Conservation (phyloP, 2,329 filamentous ascomycete genomes). For the Trichoderma guizhouense region DNA sequence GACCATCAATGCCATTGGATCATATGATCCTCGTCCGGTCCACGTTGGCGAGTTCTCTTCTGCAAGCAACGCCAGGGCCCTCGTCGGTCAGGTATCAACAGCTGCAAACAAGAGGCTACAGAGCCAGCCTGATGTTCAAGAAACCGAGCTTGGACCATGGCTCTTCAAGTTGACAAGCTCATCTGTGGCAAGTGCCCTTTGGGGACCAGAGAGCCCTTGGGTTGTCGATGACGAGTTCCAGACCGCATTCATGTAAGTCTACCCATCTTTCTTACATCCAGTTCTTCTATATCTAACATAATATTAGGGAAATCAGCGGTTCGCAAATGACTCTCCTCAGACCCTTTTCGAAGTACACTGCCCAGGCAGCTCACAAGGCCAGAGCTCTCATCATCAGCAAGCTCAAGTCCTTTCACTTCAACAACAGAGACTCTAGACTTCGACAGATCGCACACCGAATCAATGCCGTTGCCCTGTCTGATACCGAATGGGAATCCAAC, state of each 20-base stretch:
- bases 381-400: slow-evolving; percentile 26
- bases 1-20: slow-evolving; percentile 26
- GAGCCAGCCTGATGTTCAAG: slow-evolving; percentile 21
- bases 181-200: slow-evolving; percentile 32
- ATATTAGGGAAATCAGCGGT: slow-evolving; percentile 28
- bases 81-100: slow-evolving; percentile 25
- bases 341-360: slow-evolving; percentile 28
- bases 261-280: neutral
- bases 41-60: slow-evolving; percentile 30
- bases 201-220: slow-evolving; percentile 32
- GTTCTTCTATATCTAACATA: slow-evolving; percentile 14
- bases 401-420: slow-evolving; percentile 27
- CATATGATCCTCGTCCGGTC: slow-evolving; percentile 27
- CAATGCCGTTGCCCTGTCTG: slow-evolving; percentile 30
- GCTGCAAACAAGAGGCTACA: slow-evolving; percentile 24
- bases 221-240: slow-evolving; percentile 30
- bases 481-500: slow-evolving; percentile 31
- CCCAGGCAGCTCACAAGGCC: slow-evolving; percentile 27
- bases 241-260: slow-evolving; percentile 30
- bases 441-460: slow-evolving; percentile 29
- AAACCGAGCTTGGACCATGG: slow-evolving; percentile 28
- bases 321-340: slow-evolving; percentile 30
- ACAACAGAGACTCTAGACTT: slow-evolving; percentile 26
- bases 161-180: slow-evolving; percentile 30
- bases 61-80: slow-evolving; percentile 22